Evolutionary conservation across 257 asterid genomes (phyloP).

Genomic region (Salvia miltiorrhiza): DNA sequence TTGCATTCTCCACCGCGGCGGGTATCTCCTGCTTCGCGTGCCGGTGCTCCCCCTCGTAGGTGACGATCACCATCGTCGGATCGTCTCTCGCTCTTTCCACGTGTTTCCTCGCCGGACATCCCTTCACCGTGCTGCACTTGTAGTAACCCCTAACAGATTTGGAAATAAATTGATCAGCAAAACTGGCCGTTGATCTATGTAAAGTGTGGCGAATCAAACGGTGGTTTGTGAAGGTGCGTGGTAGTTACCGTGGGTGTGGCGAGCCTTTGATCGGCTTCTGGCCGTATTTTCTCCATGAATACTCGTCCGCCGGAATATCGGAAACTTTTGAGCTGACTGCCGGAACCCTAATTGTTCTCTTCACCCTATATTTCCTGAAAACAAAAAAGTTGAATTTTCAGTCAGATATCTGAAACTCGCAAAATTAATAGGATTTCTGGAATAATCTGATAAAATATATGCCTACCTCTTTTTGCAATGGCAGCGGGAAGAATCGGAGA

Average conservation of each 20-base stretch:
- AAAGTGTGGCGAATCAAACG: not conserved
- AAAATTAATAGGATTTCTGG: not conserved
- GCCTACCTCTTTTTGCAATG: conserved; percentile 72
- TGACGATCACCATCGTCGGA: conserved; percentile 65
- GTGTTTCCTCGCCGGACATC: conserved; percentile 83
- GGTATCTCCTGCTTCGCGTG: conserved; percentile 48
- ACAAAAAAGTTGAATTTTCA: not conserved
- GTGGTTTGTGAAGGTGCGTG: conserved; percentile 14
- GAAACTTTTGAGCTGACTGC: conserved; percentile 60
- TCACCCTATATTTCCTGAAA: conserved; percentile 48
- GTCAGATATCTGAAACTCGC: not conserved
- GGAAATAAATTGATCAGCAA: not conserved
- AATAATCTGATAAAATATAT: not conserved
- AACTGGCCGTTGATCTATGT: not conserved
- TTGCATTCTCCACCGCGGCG: conserved; percentile 2
- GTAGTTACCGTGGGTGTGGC: conserved; percentile 74
- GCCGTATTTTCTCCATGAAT: conserved; percentile 83
- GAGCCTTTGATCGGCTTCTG: conserved; percentile 87
- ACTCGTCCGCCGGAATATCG: conserved; percentile 66
- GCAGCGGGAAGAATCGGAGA: conserved; percentile 48
- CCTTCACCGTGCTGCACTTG: conserved; percentile 64
- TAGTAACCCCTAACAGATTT: conserved; percentile 61
- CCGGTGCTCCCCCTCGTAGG: conserved; percentile 78
- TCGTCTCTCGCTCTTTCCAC: conserved; percentile 81
- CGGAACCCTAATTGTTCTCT: conserved; percentile 50